Base-by-base conservation (phyloP, 192 early-diverging fungal species). In the Backusella liffmaniae region DNA sequence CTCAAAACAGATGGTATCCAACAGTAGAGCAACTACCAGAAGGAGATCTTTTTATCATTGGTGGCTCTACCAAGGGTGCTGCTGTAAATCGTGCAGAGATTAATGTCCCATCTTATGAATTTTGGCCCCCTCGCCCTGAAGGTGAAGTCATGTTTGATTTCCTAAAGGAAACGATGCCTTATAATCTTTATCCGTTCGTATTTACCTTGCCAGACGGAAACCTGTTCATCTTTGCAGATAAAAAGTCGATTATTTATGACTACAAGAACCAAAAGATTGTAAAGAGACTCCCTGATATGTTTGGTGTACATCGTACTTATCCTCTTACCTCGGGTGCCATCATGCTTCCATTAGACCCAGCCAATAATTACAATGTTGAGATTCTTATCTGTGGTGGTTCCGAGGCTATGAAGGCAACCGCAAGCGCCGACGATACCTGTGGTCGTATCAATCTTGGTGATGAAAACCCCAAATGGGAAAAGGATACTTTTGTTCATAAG, bases 361-460 rank as follows among this genome's bases (percentile, higher is more conserved):
- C 73, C n/a, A 88, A 91, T 35, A 80, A 90, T 72, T 89, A 90
- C 66, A 77, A 75, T 1, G 83, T 86, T 10, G 81, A 85, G 39
- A 84, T 92, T 9, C 70, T 92, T 46, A 74, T 92, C 9, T 92
- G 91, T 49, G 91, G 91, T 67, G 91, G 91, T 13, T 77, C 80
- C 5, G 67, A 84, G 67, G 42, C 66, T 1, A 77, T 82, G 75
- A 77, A 81, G 18, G 73, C 70, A 15, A 77, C 77, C 18, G 42
- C 82, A 10, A 73, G 71, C 2, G 82, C 84, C 0, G 73, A 81
- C n/a, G 73, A 73, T 36, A 82, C 81, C 37, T 87, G 86, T 59
- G 87, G 82, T 8, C 78, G 86, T 18, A 85, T 89, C 21, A 79
- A 85, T 46, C 72, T 86, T 30, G 65, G 59, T 26, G 78, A 77